Base-by-base conservation (phyloP, 2,329 filamentous ascomycete genomes). In the Phyllosticta paracitricarpa region DNA sequence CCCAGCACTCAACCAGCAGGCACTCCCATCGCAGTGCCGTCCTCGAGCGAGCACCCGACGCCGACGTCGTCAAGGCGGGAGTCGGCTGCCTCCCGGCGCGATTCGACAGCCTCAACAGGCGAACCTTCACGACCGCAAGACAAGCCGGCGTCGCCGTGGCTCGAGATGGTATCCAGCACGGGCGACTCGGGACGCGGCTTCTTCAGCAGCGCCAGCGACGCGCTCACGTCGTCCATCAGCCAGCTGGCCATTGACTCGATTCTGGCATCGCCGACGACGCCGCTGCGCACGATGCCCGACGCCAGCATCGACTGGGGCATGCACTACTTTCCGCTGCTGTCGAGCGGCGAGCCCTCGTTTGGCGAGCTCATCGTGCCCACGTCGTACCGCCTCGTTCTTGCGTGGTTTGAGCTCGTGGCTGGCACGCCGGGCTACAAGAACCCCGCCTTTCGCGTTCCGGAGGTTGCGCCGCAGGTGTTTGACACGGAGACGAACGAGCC, bases 241-340 rank as follows among this genome's bases (percentile, higher is more conserved):
- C 57, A 59, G 26, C 57, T 54, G 6, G 57, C 57, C 17, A 53
- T 54, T 12, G 52, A 53, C 28, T 54, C 51, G 3, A 54, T 54
- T 7, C 6, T 26, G 9, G 24, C 51, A 5, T 24, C 51, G 24
- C 57, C 57, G 30, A 59, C 57, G 17, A 30, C 30, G 19, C 56
- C 56, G 17, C 24, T 53, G n/a, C 40, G 40, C 7, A 52, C 33
- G 7, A 51, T 24, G 5, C 59, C 59, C 33, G 26, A 33, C 3
- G 19, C 56, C 24, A 58, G 56, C 22, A 6, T n/a, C 6, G 60
- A 58, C 3, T 62, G 60, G 60, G 60, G 60, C 24, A 54, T 51
- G 30, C 60, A 62, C 52, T 62, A 58, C 60, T 58, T 35, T 7
- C 60, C 56, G 2, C 54, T 58, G 28, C 48, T 58, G 19, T 62